Evolutionary conservation across 805 yeast species (phyloP).

Genomic region (Teunomyces pallodes): DNA sequence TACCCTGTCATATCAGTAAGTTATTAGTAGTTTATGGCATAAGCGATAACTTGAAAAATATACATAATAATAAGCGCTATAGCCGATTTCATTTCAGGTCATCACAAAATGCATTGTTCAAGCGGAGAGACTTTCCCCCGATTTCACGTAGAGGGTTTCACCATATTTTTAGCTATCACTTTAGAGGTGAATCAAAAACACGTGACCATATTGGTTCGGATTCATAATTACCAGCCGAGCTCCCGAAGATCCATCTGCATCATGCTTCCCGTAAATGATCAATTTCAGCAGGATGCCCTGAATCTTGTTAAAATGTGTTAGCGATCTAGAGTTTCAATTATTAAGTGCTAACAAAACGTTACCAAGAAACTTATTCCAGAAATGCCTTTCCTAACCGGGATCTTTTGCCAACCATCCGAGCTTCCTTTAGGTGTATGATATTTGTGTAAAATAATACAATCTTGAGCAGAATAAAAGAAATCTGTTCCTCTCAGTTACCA

Average conservation of each 20-base stretch:
- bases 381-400: not conserved
- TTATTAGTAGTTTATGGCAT: too few species aligned
- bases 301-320: not conserved
- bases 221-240: not conserved
- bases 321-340: not conserved
- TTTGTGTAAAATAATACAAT: too few species aligned
- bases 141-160: not conserved
- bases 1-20: not conserved
- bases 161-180: too few species aligned
- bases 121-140: not conserved
- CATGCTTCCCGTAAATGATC: not conserved
- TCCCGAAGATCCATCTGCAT: constrained; percentile 1
- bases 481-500: too few species aligned
- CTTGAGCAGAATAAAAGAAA: too few species aligned
- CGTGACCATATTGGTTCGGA: not conserved
- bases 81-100: not conserved
- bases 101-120: not conserved
- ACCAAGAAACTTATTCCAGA: not conserved
- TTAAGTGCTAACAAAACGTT: not conserved
- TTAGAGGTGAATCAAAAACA: not conserved
- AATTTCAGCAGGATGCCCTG: not conserved
- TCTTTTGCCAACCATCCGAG: not conserved
- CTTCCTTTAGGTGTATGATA: too few species aligned
- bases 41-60: not conserved
- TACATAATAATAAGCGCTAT: not conserved